Evolutionary conservation across 495 filamentous ascomycete species (phyloP), one percentile per base, ranked within the genome.

Genomic region (Jackrogersella minutella): DNA sequence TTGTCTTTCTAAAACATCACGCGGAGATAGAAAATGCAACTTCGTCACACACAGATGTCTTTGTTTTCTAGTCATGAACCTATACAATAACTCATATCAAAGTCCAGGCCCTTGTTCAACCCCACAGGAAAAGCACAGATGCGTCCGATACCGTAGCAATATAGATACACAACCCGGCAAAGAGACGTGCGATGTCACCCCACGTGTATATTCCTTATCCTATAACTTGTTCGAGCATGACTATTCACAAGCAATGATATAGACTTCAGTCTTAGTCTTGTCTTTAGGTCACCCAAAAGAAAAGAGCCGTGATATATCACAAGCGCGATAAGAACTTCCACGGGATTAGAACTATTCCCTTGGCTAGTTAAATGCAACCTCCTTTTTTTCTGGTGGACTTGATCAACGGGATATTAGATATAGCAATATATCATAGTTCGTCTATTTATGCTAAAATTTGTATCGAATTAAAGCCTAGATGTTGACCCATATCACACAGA

Each of bases 51-150:
- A 65, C 34, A 14, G 41, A 26, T 54, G 16, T 49, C 36, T 44
- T 51, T 64, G 1, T 44, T 7, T 58, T 26, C 30, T 53, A 50
- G 53, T 64, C 62, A 64, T 53, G 52, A 52, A 49, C n/a, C 19
- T 36, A 30, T 24, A 30, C 19, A 11, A 47, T 14, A n/a, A 24
- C 36, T 36, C 33, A 44, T 19, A 41, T 34, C 41, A 5, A 57
- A 26, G n/a, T 19, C 51, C 28, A 47, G 58, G 36, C 34, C 17
- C 39, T 55, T 21, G 39, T 56, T 47, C 37, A 13, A 52, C 58
- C 34, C 26, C 26, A 11, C 28, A 47, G 16, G 16, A 33, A 61
- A 41, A 13, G 11, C 28, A 53, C 39, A 54, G n/a, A 52, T 47
- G 3, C 49, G 21, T 44, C 37, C 22, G 28, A 24, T 55, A 47